These are phyloP conservation scores for Poa annua DNA, from an alignment of 176 grass and related monocot species.

Conservation along the genomic window DNA sequence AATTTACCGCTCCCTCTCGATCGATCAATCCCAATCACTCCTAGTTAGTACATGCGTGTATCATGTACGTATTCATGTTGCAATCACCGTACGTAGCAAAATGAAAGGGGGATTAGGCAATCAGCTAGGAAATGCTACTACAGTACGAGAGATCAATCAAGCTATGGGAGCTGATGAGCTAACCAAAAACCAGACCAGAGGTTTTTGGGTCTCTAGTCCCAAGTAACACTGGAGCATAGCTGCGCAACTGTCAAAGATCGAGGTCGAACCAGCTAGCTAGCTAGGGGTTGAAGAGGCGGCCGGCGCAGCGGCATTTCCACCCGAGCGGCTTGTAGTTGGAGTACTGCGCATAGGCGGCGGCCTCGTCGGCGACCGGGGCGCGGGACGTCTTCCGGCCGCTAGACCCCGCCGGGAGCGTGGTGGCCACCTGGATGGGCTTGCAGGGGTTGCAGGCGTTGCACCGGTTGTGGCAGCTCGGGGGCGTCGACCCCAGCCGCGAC, in stretches of 20 bases:
- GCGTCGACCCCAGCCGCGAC: conserved; percentile 83
- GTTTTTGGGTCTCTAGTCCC: not conserved
- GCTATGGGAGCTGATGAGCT: not conserved
- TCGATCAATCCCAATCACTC: conserved; percentile 9
- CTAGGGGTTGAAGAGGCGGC: conserved; percentile 80
- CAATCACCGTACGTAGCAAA: too few species aligned
- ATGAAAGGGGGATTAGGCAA: too few species aligned
- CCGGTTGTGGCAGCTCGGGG: conserved; percentile 86
- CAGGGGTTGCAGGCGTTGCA: conserved; percentile 93
- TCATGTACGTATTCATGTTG: not conserved
- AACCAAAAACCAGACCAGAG: conserved; percentile 32
- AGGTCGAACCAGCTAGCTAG: not conserved
- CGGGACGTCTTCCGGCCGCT: not conserved
- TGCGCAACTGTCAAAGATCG: too few species aligned
- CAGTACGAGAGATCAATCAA: not conserved
- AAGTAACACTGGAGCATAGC: too few species aligned
- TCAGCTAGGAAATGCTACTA: not conserved
- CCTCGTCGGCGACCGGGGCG: not conserved
- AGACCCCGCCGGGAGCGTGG: conserved; percentile 44
- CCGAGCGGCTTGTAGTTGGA: conserved; percentile 97
- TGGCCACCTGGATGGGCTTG: conserved; percentile 71
- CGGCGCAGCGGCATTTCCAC: conserved; percentile 88
- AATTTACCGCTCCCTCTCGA: conserved; percentile 41
- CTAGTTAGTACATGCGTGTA: not conserved
- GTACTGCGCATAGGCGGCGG: conserved; percentile 50